phyloP scores from a whole-genome alignment of 2,329 filamentous ascomycete species.

The Kalmusia sp. region DNA sequence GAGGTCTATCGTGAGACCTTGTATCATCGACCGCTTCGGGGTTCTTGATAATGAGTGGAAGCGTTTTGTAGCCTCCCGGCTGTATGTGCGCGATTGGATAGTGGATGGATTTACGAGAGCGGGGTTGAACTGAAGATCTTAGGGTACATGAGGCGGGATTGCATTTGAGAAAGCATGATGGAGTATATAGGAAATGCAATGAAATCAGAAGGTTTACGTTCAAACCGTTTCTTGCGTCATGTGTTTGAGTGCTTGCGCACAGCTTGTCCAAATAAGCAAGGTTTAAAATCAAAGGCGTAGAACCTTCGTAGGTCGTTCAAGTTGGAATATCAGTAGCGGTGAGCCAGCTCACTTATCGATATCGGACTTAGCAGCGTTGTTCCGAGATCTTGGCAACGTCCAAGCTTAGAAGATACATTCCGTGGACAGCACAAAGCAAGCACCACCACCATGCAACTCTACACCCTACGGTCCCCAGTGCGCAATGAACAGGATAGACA shows the following conservation, averaged over 20 bases:
- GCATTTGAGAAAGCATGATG: neutral
- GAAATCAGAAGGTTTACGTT: no score
- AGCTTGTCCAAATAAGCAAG: no score
- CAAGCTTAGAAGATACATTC: conserved; percentile 6
- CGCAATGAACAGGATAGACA: conserved; percentile 41
- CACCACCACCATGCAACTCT: conserved; percentile 12
- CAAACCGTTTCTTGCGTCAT: no score
- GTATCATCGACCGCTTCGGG: conserved; percentile 4
- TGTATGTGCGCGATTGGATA: no score
- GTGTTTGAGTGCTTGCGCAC: no score
- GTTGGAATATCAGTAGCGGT: no score
- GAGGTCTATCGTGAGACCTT: neutral
- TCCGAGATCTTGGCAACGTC: neutral
- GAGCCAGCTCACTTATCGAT: no score
- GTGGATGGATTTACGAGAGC: neutral
- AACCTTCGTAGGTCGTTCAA: no score
- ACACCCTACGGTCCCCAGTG: conserved; percentile 1
- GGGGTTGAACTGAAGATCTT: neutral
- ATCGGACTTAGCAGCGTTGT: neutral
- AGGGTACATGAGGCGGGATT: neutral
- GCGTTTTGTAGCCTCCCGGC: neutral
- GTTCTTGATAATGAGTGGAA: neutral
- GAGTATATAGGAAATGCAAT: no score
- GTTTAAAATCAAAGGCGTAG: no score
- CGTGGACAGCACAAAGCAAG: conserved; percentile 11